Evolutionary conservation across 2,329 filamentous ascomycete species (phyloP).

Genomic region (Penicillium freii): DNA sequence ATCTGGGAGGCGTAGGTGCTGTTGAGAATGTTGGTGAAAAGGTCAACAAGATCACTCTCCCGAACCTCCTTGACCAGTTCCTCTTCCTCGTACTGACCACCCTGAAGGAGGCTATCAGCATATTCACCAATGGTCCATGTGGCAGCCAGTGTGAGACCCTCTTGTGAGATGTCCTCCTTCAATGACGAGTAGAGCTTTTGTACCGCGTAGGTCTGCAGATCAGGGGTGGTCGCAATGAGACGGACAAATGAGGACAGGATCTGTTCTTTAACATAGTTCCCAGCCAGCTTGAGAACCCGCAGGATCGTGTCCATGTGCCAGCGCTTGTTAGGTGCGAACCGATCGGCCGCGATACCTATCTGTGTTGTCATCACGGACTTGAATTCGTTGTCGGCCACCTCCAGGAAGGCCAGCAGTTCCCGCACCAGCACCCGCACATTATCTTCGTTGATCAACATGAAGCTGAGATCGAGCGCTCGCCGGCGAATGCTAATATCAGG

Average conservation of each 20-base stretch:
- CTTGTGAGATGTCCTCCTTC: slow-evolving; percentile 96
- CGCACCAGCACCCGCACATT: slow-evolving; percentile 92
- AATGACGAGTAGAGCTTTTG: slow-evolving; percentile 90
- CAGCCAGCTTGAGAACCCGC: slow-evolving; percentile 85
- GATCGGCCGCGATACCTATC: slow-evolving; percentile 94
- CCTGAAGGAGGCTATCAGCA: slow-evolving; percentile 81
- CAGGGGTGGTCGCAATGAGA: slow-evolving; percentile 88
- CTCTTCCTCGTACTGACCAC: slow-evolving; percentile 90
- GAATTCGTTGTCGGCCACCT: slow-evolving; percentile 97
- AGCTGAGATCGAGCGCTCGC: slow-evolving; percentile 93
- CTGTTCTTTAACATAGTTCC: slow-evolving; percentile 96
- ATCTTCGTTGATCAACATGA: slow-evolving; percentile 94
- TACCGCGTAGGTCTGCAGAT: slow-evolving; percentile 92
- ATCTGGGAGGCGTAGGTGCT: slow-evolving; percentile 92
- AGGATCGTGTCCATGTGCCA: slow-evolving; percentile 99
- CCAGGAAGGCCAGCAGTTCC: slow-evolving; percentile 89
- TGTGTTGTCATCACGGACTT: slow-evolving; percentile 98
- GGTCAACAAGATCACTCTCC: slow-evolving; percentile 84
- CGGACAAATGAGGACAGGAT: slow-evolving; percentile 96
- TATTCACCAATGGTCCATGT: slow-evolving; percentile 99
- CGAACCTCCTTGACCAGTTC: slow-evolving; percentile 80
- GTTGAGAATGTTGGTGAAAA: slow-evolving; percentile 89
- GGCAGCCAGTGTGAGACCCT: slow-evolving; percentile 87
- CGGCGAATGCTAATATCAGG: slow-evolving; percentile 97
- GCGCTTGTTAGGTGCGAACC: slow-evolving; percentile 92